phyloP scores from a whole-genome alignment of 371 early-diverging fungal species.

The Lichtheimia hyalospora region DNA sequence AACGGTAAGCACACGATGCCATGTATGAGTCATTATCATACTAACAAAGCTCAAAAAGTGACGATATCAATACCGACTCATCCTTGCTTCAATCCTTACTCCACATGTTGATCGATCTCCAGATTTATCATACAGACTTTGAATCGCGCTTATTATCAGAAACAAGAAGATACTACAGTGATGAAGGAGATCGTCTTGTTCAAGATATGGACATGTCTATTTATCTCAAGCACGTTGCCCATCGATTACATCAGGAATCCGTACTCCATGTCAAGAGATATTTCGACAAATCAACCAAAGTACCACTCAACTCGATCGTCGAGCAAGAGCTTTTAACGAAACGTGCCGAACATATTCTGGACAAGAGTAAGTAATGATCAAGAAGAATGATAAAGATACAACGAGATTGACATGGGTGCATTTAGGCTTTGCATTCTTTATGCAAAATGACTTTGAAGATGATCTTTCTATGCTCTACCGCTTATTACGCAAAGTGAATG shows the following conservation, averaged over 20 bases:
- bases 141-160: slow-evolving; percentile 63
- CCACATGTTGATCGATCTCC: slow-evolving; percentile 82
- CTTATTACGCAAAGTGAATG: slow-evolving; percentile 34
- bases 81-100: slow-evolving; percentile 60
- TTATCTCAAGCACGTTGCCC: slow-evolving; percentile 69
- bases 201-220: slow-evolving; percentile 57
- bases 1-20: slow-evolving; percentile 41
- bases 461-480: slow-evolving; percentile 66
- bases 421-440: slow-evolving; percentile 63
- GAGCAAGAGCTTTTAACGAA: slow-evolving; percentile 69
- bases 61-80: slow-evolving; percentile 54
- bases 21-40: neutral
- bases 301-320: slow-evolving; percentile 60
- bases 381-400: neutral
- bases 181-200: slow-evolving; percentile 64
- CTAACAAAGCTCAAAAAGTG: neutral
- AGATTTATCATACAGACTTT: slow-evolving; percentile 71
- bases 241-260: slow-evolving; percentile 67
- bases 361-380: slow-evolving; percentile 50
- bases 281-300: slow-evolving; percentile 77
- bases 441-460: slow-evolving; percentile 53
- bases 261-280: slow-evolving; percentile 67
- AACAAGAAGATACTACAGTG: slow-evolving; percentile 68
- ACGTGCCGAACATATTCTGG: slow-evolving; percentile 64
- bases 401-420: too few relatives aligned